These are phyloP conservation scores for Pyrenopolyporus hunteri DNA, from an alignment of 495 filamentous ascomycete species.

Conservation along the genomic window DNA sequence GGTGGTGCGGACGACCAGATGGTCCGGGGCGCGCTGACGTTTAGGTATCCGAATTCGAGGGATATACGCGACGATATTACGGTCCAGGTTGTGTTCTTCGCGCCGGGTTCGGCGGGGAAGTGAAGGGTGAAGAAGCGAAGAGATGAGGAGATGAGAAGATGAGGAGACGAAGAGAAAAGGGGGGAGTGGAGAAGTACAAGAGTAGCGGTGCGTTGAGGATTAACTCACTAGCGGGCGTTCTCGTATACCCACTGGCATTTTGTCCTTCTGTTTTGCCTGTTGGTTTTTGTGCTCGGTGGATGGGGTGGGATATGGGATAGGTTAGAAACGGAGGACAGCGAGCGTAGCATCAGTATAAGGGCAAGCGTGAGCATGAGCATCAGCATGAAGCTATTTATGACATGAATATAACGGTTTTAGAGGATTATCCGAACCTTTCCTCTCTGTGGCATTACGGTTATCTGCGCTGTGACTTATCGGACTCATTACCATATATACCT, in stretches of 20 bases:
- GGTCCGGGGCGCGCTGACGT: constrained; percentile 59
- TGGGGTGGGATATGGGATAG: neutral
- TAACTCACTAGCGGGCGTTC: neutral
- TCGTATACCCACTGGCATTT: constrained; percentile 7
- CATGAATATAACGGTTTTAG: no score
- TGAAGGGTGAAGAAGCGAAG: no score
- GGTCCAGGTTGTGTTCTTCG: constrained; percentile 69
- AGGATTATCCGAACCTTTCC: no score
- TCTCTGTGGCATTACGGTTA: no score
- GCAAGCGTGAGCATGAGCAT: neutral
- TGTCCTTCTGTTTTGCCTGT: no score
- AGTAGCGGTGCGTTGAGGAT: no score
- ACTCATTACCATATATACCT: no score
- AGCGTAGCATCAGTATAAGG: no score
- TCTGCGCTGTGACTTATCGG: no score
- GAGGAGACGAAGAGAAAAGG: neutral
- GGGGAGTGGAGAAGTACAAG: neutral
- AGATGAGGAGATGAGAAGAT: neutral
- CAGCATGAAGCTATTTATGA: no score
- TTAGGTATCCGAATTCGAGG: constrained; percentile 55
- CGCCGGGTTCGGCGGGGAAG: neutral
- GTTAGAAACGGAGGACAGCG: neutral
- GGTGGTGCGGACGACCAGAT: constrained; percentile 64
- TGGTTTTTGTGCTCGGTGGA: neutral
- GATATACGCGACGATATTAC: constrained; percentile 64